Evolutionary conservation across 257 asterid genomes (phyloP).

Genomic region (Nicotiana tabacum): DNA sequence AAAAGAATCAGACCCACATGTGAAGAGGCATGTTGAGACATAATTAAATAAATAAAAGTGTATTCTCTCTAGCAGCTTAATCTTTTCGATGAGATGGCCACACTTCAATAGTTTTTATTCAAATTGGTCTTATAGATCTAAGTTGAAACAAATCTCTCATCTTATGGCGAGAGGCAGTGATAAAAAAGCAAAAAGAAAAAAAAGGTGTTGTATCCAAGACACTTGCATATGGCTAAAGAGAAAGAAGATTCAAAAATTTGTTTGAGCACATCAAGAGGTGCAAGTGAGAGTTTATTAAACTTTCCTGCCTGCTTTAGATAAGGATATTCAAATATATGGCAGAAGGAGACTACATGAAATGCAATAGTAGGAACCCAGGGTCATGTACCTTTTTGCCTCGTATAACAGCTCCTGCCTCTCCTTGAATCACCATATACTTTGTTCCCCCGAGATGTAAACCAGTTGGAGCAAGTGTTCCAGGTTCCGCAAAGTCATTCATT

Average conservation of each 20-base stretch:
- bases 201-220: neutral
- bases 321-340: neutral
- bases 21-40: neutral
- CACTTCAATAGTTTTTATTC: neutral
- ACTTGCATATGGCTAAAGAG: neutral
- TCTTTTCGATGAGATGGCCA: slow-evolving; percentile 1
- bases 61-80: neutral
- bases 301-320: neutral
- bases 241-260: neutral
- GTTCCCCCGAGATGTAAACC: slow-evolving; percentile 36
- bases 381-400: slow-evolving; percentile 20
- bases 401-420: slow-evolving; percentile 26
- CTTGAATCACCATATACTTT: slow-evolving; percentile 25
- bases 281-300: neutral
- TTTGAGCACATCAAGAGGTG: neutral
- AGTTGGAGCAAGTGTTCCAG: slow-evolving; percentile 47
- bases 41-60: neutral
- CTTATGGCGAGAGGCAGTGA: neutral
- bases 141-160: neutral
- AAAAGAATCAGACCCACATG: neutral
- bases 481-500: slow-evolving; percentile 43
- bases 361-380: neutral
- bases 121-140: neutral
- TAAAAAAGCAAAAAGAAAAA: neutral
- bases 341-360: neutral